Evolutionary conservation across 2,329 filamentous ascomycete species (phyloP).

Genomic region (Thelonectria olida): DNA sequence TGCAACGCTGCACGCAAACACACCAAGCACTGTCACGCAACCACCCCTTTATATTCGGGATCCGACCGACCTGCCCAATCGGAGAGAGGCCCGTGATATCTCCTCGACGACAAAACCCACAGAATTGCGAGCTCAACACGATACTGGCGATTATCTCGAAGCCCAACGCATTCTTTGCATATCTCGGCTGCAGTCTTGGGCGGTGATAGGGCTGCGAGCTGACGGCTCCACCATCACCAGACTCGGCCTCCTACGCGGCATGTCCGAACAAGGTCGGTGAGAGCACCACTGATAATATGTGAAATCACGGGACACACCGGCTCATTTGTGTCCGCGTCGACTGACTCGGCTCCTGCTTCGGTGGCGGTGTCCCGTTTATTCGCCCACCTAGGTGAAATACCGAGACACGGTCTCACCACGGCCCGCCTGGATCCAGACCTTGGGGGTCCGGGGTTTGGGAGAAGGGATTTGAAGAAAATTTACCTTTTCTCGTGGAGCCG

Average conservation of each 20-base stretch:
- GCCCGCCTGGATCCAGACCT: constrained; percentile 3
- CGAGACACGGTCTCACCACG: constrained; percentile 10
- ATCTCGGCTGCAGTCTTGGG: background rate
- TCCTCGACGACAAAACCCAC: background rate
- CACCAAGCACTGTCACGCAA: background rate
- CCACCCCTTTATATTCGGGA: background rate
- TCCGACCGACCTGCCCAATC: background rate
- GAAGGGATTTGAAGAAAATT: background rate
- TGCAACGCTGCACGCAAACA: background rate
- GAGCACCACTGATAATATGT: background rate
- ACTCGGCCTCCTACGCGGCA: background rate
- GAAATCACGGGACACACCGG: constrained; percentile 17
- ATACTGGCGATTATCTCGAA: background rate
- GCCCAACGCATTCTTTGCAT: background rate
- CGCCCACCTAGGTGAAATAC: constrained; percentile 15
- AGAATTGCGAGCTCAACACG: background rate
- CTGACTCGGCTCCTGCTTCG: constrained; percentile 3
- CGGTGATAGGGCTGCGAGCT: constrained; percentile 2
- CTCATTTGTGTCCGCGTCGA: constrained; percentile 2
- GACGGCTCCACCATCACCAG: constrained; percentile 11
- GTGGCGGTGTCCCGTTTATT: constrained; percentile 5
- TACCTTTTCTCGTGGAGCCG: background rate
- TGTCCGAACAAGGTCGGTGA: constrained; percentile 8
- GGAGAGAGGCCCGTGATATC: background rate
- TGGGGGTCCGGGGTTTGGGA: background rate